These are phyloP conservation scores for Chlamydomonas incerta DNA, from an alignment of 139 green algal species.

Conservation along the genomic window DNA sequence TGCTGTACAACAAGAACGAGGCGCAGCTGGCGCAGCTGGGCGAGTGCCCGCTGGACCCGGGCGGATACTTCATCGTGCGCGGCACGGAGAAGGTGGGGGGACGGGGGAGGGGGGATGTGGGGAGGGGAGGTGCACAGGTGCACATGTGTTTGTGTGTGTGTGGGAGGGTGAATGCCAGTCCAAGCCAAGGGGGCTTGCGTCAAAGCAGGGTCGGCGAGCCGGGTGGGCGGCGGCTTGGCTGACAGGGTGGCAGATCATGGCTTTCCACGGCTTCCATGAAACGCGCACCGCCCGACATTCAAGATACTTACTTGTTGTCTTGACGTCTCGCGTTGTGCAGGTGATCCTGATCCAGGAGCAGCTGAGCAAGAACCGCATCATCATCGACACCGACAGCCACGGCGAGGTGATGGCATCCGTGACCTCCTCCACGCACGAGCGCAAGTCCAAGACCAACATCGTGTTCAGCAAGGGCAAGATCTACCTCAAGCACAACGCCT, in stretches of 20 bases:
- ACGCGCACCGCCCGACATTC: no score
- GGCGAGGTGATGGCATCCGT: conserved; percentile 80
- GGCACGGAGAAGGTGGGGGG: conserved; percentile 67
- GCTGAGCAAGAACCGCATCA: conserved; percentile 99
- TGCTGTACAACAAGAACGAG: conserved; percentile 83
- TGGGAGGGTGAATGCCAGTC: no score
- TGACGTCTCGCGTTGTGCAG: no score
- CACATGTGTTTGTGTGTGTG: no score
- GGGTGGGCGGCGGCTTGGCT: no score
- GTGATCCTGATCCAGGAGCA: conserved; percentile 99
- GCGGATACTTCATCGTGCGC: conserved; percentile 98
- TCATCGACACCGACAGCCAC: conserved; percentile 92
- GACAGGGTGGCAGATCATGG: no score
- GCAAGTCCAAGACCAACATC: conserved; percentile 98
- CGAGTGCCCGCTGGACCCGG: conserved; percentile 98
- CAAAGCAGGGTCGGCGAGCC: no score
- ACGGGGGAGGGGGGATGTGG: background rate
- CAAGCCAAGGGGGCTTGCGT: no score
- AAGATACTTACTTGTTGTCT: no score
- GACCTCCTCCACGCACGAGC: conserved; percentile 94
- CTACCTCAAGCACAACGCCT: conserved; percentile 96
- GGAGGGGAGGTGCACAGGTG: background rate
- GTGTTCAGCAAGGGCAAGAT: conserved; percentile 87
- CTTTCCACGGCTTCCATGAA: no score
- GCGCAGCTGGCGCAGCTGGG: conserved; percentile 87